A percentile compares a stretch with the other conserved stretches of the same genome.
phyloP scores from a whole-genome alignment of 2,329 filamentous ascomycete genomes.

The Xylariaceae sp. region DNA sequence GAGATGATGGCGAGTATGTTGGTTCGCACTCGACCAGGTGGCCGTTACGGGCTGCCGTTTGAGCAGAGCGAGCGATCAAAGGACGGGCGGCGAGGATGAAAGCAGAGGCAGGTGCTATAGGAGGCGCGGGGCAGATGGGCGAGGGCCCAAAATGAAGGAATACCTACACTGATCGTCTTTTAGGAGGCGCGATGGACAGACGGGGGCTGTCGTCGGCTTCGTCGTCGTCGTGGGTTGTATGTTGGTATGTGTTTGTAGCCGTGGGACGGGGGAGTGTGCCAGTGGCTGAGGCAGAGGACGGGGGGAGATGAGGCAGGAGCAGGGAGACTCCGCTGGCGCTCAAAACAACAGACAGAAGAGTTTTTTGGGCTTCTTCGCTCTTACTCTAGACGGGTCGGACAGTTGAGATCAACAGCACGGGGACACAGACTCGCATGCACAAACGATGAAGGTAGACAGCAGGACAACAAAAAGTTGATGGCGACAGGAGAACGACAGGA shows the following conservation, averaged over 20 bases:
- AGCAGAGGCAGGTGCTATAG: constrained; percentile 3
- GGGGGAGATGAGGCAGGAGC: constrained; percentile 13
- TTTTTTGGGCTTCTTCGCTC: constrained; percentile 3
- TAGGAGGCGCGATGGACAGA: constrained; percentile 12
- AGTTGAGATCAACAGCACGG: constrained; percentile 12
- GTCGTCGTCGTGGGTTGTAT: constrained; percentile 7
- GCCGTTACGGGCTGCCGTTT: constrained; percentile 22
- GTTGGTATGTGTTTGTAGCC: neutral
- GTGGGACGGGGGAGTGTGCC: neutral
- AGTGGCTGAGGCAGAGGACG: constrained; percentile 7
- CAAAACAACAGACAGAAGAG: constrained; percentile 20
- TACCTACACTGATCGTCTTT: constrained; percentile 15
- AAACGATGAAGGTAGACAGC: constrained; percentile 1
- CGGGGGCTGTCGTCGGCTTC: constrained; percentile 6
- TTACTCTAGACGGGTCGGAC: constrained; percentile 10
- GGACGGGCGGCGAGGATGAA: constrained; percentile 2
- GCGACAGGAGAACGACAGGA: constrained; percentile 9
- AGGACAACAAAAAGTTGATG: constrained; percentile 8
- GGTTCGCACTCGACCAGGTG: constrained; percentile 20
- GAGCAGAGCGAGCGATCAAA: constrained; percentile 8
- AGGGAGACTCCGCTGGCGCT: constrained; percentile 12
- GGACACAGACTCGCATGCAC: constrained; percentile 12
- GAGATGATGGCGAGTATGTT: constrained; percentile 17
- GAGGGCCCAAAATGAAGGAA: constrained; percentile 17
- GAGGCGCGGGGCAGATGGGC: constrained; percentile 11